Base-by-base conservation (phyloP, 257 asterid species). In the Nicotiana paniculata region DNA sequence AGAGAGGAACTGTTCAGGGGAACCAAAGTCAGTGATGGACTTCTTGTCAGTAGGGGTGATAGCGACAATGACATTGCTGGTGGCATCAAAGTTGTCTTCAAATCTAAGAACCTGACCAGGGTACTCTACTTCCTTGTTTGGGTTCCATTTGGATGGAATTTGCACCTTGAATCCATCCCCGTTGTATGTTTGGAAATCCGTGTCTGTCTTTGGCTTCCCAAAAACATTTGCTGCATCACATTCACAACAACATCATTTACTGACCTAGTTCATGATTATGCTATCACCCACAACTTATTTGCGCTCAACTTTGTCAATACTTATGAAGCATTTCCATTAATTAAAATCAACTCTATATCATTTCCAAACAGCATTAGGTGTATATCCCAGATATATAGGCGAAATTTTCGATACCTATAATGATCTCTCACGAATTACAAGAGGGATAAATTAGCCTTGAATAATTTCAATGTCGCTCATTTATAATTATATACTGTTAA, bases 21-120 rank as follows among this genome's bases (percentile, higher is more conserved):
- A 43, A 35, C 97, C 97, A 30, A 28, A 95, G 83, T 93, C 98
- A 5, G 92, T 74, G 89, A 95, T 91, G 80, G 97, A 87, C 75
- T 93, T 93, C 89, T 95, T 95, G 86, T 92, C 93, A 2, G 95
- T 89, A 6, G 98, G 92, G 17, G 89, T 84, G 86, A 92, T 76
- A 77, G 86, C 61, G 62, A 95, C 98, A 18, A 86, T 81, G 37
- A 93, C 62, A 86, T 91, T 89, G 90, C 81, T 95, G 15, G 90
- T 90, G 75, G 91, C 24, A 61, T 95, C 98, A 74, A 90, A 95
- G 89, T 95, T 95, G 93, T 95, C 98, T 84, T 95, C 98, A 24
- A 80, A 95, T 57, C 98, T 88, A 9, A 95, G 87, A 54, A 93
- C 92, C 82, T 92, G 97, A 2, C 97, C 97, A 21, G 97, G 97